Evolutionary conservation across 768 basidiomycete species (phyloP).

Genomic region (Strobilomyces confusus): DNA sequence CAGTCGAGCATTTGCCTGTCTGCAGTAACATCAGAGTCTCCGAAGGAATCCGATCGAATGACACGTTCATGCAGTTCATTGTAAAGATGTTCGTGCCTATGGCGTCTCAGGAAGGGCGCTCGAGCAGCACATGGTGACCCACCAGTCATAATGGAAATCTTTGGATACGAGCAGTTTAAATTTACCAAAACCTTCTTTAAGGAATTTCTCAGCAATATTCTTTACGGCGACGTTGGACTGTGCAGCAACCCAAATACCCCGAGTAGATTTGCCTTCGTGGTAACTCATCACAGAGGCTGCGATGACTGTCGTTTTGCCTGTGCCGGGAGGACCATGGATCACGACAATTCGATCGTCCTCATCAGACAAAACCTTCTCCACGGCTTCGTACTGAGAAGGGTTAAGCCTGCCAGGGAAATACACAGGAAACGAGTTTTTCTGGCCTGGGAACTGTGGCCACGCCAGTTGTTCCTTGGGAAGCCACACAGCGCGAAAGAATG

Average conservation of each 20-base stretch:
- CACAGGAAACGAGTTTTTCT: neutral
- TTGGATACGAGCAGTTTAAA: conserved; percentile 43
- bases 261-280: conserved; percentile 4
- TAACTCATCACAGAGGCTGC: conserved; percentile 33
- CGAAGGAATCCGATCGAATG: conserved; percentile 35
- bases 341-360: conserved; percentile 22
- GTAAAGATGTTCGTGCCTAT: conserved; percentile 52
- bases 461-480: conserved; percentile 12
- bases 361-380: conserved; percentile 27
- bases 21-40: conserved; percentile 9
- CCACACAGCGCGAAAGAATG: conserved; percentile 30
- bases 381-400: conserved; percentile 25
- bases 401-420: conserved; percentile 17
- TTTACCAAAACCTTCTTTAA: conserved; percentile 25
- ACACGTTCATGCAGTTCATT: conserved; percentile 31
- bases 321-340: conserved; percentile 40
- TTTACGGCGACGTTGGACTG: conserved; percentile 54
- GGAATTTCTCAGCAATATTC: conserved; percentile 46
- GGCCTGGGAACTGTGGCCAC: conserved; percentile 13
- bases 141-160: conserved; percentile 49
- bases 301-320: conserved; percentile 44
- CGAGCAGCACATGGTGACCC: conserved; percentile 1
- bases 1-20: conserved; percentile 23
- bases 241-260: conserved; percentile 38
- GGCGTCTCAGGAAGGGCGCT: neutral